Base-by-base conservation (phyloP, 257 asterid species). In the Lavandula angustifolia region DNA sequence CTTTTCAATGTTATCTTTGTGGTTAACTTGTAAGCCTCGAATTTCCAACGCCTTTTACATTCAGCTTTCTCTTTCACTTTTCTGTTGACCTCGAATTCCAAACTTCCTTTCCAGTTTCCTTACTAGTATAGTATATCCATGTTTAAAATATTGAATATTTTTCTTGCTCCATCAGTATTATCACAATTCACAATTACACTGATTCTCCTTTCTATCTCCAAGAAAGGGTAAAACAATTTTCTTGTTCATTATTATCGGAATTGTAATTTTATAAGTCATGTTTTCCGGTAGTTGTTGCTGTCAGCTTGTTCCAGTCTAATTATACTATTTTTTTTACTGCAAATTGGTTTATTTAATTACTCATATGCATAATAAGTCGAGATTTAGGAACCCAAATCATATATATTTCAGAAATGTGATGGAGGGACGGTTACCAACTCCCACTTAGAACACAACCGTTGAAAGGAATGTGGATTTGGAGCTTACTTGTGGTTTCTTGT, bases 381-480 rank as follows among this genome's bases (percentile, higher is more conserved):
- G 44, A 41, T 18, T 16, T 34, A 55, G 50, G 42, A 22, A 7
- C 5, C 17, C 31, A 7, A 3, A 47, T 70, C 42, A 73, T 67
- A 69, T 60, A 76, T 67, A 57, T 62, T 62, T 69, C 73, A 62
- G 66, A 37, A 64, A 75, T 35, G 34, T 62, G 72, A 60, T 48
- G 50, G 68, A 58, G 66, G 58, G 82, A 43, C 68, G 84, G 74
- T 80, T 82, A 87, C 84, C 96, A 76, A 84, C 92, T 85, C 89
- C 92, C 85, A 83, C 89, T 75, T 34, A 78, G 80, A 63, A 67
- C 59, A 56, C 77, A 80, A 71, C 85, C 77, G 76, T 62, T 47
- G 49, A 60, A 60, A 66, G 69, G 71, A 69, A 73, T 79, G 48
- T 82, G 76, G 79, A 73, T 41, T 73, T 66, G 78, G 76, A 75